These are phyloP conservation scores for Colletotrichum chlorophyti DNA, from an alignment of 2,329 filamentous ascomycete genomes.

Conservation along the genomic window DNA sequence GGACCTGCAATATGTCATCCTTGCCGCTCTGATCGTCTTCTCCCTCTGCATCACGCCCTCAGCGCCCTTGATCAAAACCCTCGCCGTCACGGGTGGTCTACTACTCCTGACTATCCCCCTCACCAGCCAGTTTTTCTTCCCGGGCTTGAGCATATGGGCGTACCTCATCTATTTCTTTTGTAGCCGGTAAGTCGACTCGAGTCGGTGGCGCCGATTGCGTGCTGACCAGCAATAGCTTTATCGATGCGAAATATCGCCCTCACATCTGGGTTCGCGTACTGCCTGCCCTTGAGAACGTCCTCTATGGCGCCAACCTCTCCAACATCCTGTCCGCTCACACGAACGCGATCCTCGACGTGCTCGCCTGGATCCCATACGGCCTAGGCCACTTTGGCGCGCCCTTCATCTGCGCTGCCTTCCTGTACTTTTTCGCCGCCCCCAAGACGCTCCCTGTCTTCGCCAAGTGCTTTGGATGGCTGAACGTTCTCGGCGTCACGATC, in stretches of 20 bases:
- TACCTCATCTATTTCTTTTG: conserved; percentile 94
- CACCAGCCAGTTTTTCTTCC: conserved; percentile 90
- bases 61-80: conserved; percentile 79
- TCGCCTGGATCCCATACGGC: conserved; percentile 94
- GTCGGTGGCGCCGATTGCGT: neutral
- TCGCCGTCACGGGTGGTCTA: conserved; percentile 70
- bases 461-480: conserved; percentile 90
- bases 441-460: conserved; percentile 86
- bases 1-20: conserved; percentile 83
- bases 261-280: conserved; percentile 96
- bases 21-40: conserved; percentile 80
- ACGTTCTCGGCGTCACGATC: conserved; percentile 84
- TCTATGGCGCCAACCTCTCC: conserved; percentile 94
- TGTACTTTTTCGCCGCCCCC: conserved; percentile 90
- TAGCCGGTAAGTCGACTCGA: conserved; percentile 74
- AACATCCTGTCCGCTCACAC: conserved; percentile 94
- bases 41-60: conserved; percentile 83
- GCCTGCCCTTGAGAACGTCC: conserved; percentile 92
- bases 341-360: conserved; percentile 79
- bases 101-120: conserved; percentile 80
- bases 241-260: conserved; percentile 85
- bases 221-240: conserved; percentile 69
- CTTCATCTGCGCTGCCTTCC: conserved; percentile 75
- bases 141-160: conserved; percentile 82
- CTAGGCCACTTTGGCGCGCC: conserved; percentile 89